These are phyloP conservation scores for Termitomyces sp. DNA, from an alignment of 1,284 basidiomycete genomes.

Conservation along the genomic window DNA sequence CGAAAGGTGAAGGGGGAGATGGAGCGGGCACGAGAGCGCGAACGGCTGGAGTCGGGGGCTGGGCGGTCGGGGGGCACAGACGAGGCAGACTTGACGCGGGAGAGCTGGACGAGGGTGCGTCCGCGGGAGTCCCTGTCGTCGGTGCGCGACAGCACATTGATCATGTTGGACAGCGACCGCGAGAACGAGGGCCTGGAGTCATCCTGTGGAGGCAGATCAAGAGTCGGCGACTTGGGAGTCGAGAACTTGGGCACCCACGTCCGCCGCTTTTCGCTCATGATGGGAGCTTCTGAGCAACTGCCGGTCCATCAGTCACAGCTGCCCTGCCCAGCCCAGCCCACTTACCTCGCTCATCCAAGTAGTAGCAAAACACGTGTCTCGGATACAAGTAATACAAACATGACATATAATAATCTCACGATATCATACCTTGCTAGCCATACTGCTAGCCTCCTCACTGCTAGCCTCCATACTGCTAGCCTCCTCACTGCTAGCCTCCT, in stretches of 20 bases:
- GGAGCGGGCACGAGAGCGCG: constrained; percentile 50
- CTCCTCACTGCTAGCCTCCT: not conserved
- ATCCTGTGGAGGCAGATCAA: constrained; percentile 27
- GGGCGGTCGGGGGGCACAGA: constrained; percentile 37
- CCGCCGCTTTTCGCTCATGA: not conserved
- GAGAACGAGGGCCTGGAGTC: constrained; percentile 36
- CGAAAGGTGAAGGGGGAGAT: constrained; percentile 68
- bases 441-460: too few species aligned
- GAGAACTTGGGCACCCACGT: constrained; percentile 4
- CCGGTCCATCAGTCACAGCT: not conserved
- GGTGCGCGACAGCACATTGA: constrained; percentile 55
- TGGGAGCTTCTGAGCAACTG: not conserved
- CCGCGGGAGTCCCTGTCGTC: constrained; percentile 49
- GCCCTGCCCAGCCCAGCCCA: not conserved
- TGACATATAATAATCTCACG: too few species aligned
- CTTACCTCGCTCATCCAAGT: not conserved
- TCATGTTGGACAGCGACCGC: constrained; percentile 65
- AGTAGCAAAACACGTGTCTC: not conserved
- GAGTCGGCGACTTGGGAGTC: not conserved
- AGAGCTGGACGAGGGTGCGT: constrained; percentile 39
- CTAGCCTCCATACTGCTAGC: too few species aligned
- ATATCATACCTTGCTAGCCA: too few species aligned
- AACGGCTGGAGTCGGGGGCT: constrained; percentile 32
- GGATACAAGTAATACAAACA: too few species aligned
- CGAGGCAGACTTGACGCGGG: constrained; percentile 21